These are phyloP conservation scores for Hortiboletus flavorubellus DNA, from an alignment of 768 basidiomycete genomes.

Conservation along the genomic window DNA sequence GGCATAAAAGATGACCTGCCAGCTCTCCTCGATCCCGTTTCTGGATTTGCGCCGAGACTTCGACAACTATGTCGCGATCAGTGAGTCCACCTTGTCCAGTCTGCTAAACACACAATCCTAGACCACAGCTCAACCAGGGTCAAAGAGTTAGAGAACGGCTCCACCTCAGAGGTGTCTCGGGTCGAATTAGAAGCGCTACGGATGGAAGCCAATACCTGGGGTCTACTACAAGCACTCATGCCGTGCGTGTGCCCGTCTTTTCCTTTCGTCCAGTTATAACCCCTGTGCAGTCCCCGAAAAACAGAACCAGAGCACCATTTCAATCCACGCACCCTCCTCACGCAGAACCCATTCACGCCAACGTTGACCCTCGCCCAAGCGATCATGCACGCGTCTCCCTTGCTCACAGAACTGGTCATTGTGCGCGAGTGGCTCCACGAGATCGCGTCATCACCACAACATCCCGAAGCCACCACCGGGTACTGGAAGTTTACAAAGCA, in stretches of 20 bases:
- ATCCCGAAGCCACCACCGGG: slow-evolving; percentile 72
- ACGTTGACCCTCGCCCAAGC: slow-evolving; percentile 71
- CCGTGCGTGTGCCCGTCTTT: slow-evolving; percentile 46
- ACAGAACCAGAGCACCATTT: slow-evolving; percentile 47
- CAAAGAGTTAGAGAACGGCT: slow-evolving; percentile 45
- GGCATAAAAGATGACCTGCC: slow-evolving; percentile 53
- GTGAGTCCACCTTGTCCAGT: slow-evolving; percentile 38
- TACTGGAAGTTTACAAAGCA: slow-evolving; percentile 86
- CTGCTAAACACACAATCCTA: neutral
- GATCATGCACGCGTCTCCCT: slow-evolving; percentile 62
- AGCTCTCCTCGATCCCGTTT: slow-evolving; percentile 59
- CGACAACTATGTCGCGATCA: slow-evolving; percentile 50
- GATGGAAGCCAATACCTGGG: slow-evolving; percentile 82
- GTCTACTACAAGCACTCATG: slow-evolving; percentile 71
- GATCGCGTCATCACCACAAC: slow-evolving; percentile 55
- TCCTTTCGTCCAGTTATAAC: neutral
- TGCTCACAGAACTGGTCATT: slow-evolving; percentile 72
- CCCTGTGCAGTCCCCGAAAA: slow-evolving; percentile 57
- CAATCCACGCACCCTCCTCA: slow-evolving; percentile 53
- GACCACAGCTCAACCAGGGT: slow-evolving; percentile 37
- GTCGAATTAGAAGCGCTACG: slow-evolving; percentile 61
- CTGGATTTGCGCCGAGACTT: slow-evolving; percentile 68
- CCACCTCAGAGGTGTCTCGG: slow-evolving; percentile 34
- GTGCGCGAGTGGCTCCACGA: slow-evolving; percentile 90
- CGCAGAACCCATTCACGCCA: slow-evolving; percentile 79